Conservation (phyloP, 140 eudicot species). For the Stevia rebaudiana region DNA sequence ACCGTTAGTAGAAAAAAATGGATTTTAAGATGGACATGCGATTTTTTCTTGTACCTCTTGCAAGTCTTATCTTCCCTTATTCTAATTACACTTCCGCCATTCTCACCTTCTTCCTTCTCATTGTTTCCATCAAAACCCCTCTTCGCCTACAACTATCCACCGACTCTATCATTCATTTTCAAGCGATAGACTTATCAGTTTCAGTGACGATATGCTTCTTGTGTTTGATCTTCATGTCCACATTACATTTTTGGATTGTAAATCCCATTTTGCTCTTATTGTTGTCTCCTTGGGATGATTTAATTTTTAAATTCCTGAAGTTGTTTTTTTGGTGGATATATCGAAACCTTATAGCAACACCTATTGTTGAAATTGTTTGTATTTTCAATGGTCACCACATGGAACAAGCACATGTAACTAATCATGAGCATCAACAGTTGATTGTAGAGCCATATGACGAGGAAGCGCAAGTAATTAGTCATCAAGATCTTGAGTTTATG, state of each 20-base stretch:
- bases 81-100: not conserved
- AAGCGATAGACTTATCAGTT: slow-evolving; percentile 1
- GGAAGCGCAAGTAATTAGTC: not conserved
- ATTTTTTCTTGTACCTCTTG: slow-evolving; percentile 17
- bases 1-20: not conserved
- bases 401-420: not conserved
- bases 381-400: not conserved
- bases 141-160: not conserved
- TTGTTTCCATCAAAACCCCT: slow-evolving; percentile 11
- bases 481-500: not conserved
- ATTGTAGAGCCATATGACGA: not conserved
- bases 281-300: slow-evolving; percentile 17
- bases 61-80: not conserved
- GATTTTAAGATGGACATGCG: not conserved
- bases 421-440: not conserved
- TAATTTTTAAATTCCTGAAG: not conserved
- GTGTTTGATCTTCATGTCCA: slow-evolving; percentile 12
- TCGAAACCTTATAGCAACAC: not conserved
- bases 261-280: not conserved
- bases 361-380: not conserved
- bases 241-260: not conserved
- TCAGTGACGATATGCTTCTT: slow-evolving; percentile 2
- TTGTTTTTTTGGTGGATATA: slow-evolving; percentile 5
- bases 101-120: slow-evolving; percentile 13
- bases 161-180: not conserved